These are phyloP conservation scores for Blastocystis sp. DNA, from an alignment of 352 stramenopile species.

Conservation along the genomic window DNA sequence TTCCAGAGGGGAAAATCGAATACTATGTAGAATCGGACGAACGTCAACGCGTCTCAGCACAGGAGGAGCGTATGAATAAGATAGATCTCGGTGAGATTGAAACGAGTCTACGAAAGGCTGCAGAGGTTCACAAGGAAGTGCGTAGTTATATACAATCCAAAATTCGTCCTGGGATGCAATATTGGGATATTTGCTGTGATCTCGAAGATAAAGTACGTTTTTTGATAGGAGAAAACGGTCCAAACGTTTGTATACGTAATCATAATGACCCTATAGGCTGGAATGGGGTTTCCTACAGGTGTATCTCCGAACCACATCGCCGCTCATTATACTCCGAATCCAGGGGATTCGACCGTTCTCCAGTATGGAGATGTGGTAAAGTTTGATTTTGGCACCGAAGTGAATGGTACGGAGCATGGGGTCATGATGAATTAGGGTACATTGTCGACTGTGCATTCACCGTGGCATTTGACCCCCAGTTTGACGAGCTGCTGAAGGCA, in stretches of 20 bases:
- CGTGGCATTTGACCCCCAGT: slow-evolving; percentile 87
- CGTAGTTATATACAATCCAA: slow-evolving; percentile 84
- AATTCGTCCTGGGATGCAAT: slow-evolving; percentile 90
- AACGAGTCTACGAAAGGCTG: slow-evolving; percentile 71
- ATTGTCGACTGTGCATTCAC: slow-evolving; percentile 96
- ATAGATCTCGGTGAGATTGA: neutral
- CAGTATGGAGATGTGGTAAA: slow-evolving; percentile 94
- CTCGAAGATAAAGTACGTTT: slow-evolving; percentile 92
- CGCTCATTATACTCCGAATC: slow-evolving; percentile 93
- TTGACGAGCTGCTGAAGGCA: slow-evolving; percentile 82
- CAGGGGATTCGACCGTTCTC: slow-evolving; percentile 84
- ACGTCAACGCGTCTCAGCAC: neutral
- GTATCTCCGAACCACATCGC: slow-evolving; percentile 92
- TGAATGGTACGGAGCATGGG: slow-evolving; percentile 71
- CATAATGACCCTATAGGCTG: slow-evolving; percentile 55
- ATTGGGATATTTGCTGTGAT: slow-evolving; percentile 88
- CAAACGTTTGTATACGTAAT: neutral
- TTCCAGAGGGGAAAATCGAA: neutral
- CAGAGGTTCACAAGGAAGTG: slow-evolving; percentile 87
- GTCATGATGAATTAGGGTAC: slow-evolving; percentile 62
- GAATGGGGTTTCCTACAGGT: slow-evolving; percentile 88
- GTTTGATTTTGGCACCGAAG: slow-evolving; percentile 93
- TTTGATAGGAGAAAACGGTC: slow-evolving; percentile 83
- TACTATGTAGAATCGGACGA: slow-evolving; percentile 25
- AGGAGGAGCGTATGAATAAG: neutral